Evolutionary conservation across 2,329 filamentous ascomycete species (phyloP), one percentile per base, ranked within the genome.

Genomic region (Aureobasidium subglaciale): DNA sequence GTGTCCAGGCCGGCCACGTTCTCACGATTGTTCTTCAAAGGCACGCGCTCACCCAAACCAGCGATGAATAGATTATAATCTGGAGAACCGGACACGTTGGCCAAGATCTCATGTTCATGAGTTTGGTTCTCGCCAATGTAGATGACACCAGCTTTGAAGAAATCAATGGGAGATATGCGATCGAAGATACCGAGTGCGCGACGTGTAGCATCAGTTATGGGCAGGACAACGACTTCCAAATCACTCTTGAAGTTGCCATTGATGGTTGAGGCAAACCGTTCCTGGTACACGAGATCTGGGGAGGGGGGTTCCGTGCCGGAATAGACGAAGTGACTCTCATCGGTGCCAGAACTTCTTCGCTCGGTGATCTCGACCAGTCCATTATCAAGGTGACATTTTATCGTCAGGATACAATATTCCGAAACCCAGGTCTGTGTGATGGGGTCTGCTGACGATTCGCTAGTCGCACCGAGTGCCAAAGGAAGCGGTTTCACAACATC

Each of bases 1-100:
- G 84, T 83, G 68, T 97, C 91, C 24, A 99, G 75, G 3, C 93
- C 93, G 65, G 96, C 92, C 0, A 91, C 90, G 65, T 99, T 97
- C 75, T 96, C 95, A 20, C 82, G 87, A 9, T 90, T 88, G 20
- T 85, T 88, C 63, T 90, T 86, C 25, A 99, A 77, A 56, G 82
- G 85, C 4, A 90, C 89, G 56, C 95, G 76, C 4, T 87, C 90
- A 16, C 93, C 93, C 15, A 99, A 77, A 3, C 86, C 84, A 58
- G 86, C 83, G 22, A 99, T 74, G 63, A 99, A 95, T 40, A 88
- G 82, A 9, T 89, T 84, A 65, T 96, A 99, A 65, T 96, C 91
- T 41, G 84, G 82, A 60, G 90, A 95, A 24, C 93, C 93, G 27
- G 83, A 85, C 4, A 88, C 83, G 62, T 99, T 99, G 63, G 87